Conservation (phyloP, 2,329 filamentous ascomycete species). For the Colletotrichum destructivum region DNA sequence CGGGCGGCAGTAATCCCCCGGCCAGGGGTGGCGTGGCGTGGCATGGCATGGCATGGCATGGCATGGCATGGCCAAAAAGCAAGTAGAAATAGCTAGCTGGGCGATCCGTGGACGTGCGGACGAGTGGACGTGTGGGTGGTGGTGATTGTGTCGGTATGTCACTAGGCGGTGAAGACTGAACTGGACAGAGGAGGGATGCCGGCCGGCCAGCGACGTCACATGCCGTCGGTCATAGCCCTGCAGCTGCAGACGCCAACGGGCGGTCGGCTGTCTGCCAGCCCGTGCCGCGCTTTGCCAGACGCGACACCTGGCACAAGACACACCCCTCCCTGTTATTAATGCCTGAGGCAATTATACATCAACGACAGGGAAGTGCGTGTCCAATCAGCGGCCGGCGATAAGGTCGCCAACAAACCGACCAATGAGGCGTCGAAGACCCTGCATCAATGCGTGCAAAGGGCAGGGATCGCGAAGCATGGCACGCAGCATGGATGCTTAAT, state of each 20-base stretch:
- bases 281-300: background rate
- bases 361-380: background rate
- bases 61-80: no score
- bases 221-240: background rate
- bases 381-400: conserved; percentile 32
- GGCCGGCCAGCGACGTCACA: conserved; percentile 37
- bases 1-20: conserved; percentile 15
- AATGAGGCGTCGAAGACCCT: conserved; percentile 33
- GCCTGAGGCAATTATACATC: conserved; percentile 33
- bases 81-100: background rate
- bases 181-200: conserved; percentile 33
- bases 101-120: background rate
- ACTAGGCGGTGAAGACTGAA: conserved; percentile 35
- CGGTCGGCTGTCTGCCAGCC: conserved; percentile 3
- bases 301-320: conserved; percentile 10
- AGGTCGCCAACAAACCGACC: background rate
- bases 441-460: conserved; percentile 29
- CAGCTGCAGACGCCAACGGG: conserved; percentile 20
- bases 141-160: conserved; percentile 21
- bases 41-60: conserved; percentile 9
- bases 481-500: conserved; percentile 28
- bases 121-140: background rate
- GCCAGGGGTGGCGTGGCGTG: conserved; percentile 25
- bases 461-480: conserved; percentile 35
- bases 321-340: background rate